These are phyloP conservation scores for Saccharomycopsis oosterbeekiorum DNA, from an alignment of 805 yeast species.

Conservation along the genomic window DNA sequence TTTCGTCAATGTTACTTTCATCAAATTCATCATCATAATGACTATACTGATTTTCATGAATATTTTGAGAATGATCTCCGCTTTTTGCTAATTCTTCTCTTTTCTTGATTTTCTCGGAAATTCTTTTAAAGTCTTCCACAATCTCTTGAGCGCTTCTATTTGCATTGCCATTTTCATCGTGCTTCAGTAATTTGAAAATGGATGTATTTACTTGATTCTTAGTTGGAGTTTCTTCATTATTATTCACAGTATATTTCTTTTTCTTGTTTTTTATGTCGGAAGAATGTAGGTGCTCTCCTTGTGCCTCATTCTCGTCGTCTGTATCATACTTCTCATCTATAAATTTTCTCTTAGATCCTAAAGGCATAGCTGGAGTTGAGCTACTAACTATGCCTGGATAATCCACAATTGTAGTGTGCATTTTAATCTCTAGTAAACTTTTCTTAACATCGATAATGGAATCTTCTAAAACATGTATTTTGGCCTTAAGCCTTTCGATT, in stretches of 20 bases:
- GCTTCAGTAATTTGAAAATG: neutral
- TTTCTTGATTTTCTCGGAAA: neutral
- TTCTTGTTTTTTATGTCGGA: neutral
- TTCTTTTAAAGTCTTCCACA: constrained; percentile 8
- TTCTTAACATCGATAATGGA: constrained; percentile 8
- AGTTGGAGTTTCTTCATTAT: neutral
- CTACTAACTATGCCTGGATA: neutral
- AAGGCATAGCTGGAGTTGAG: constrained; percentile 6
- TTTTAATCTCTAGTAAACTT: constrained; percentile 8
- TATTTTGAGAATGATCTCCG: neutral
- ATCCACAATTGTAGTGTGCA: neutral
- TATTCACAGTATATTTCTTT: neutral
- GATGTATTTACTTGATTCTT: neutral
- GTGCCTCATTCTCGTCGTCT: neutral
- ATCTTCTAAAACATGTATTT: constrained; percentile 9
- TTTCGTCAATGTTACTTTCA: constrained; percentile 15
- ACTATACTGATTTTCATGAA: neutral
- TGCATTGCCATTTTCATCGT: neutral
- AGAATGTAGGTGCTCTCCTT: neutral
- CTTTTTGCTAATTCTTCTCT: neutral
- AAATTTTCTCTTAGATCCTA: neutral
- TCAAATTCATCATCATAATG: constrained; percentile 13
- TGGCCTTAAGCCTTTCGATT: constrained; percentile 10
- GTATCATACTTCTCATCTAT: neutral
- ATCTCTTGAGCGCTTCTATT: constrained; percentile 4